Evolutionary conservation across 2,329 filamentous ascomycete species (phyloP), one percentile per base, ranked within the genome.

Genomic region (Aureobasidium sp.): DNA sequence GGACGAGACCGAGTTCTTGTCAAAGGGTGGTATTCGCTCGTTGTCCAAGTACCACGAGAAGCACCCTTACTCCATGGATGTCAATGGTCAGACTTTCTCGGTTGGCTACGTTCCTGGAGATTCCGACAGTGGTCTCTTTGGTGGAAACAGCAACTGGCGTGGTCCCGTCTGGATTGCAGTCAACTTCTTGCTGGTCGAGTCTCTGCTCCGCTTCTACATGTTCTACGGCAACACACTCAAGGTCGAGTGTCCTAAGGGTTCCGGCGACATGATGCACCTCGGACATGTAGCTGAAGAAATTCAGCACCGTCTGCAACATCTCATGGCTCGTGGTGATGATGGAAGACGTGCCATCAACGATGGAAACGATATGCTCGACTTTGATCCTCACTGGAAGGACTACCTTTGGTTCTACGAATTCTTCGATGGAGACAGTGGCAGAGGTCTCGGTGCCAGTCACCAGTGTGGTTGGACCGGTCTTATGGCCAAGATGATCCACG

Each of bases 141-240:
- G 93, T 59, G 93, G 93, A 67, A 97, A 97, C 82, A 96, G 91
- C 74, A 97, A 97, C 76, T 97, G 93, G 93, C 85, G 93, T 77
- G 93, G 79, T 0, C 93, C 94, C 0, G 93, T 96, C 68, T 97
- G 93, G 93, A 82, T 97, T 53, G 94, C 91, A 65, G 91, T 96
- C 77, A 97, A 97, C 76, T 97, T 96, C 77, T 77, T 97, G 59
- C 82, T 97, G 15, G 88, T 97, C 44, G 93, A 97, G 74, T 93
- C 92, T 7, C 82, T 97, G n/a, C 89, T 96, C 69, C 84, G 93
- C 35, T 97, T 96, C 79, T 95, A 91, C 78, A 88, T 97, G 76
- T 97, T 96, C 79, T 97, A 97, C 71, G 93, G 93, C 64, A 88
- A 89, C 63, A 83, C 85, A 17, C 85, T 97, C 70, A 84, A 96